A percentile compares a stretch with the other conserved stretches of the same genome.
phyloP scores from a whole-genome alignment of 306 rosid species.

The Urtica urens region DNA sequence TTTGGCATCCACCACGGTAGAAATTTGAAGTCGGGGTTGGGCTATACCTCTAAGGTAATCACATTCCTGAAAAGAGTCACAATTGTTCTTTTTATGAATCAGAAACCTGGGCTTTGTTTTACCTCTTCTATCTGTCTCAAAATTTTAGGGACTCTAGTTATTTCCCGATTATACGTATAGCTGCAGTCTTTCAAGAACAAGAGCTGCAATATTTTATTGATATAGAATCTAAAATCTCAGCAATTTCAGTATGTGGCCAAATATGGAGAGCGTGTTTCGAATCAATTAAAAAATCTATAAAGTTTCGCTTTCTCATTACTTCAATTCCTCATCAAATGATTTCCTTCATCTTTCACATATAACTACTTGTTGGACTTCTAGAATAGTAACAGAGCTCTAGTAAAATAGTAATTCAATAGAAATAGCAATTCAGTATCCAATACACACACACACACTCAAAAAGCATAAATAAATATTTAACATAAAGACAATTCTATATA shows the following conservation, averaged over 20 bases:
- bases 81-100: no score
- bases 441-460: constrained; percentile 3
- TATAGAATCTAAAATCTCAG: no score
- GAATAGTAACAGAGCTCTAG: neutral
- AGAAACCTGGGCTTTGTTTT: constrained; percentile 13
- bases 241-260: neutral
- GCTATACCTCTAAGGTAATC: constrained; percentile 77
- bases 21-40: constrained; percentile 68
- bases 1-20: constrained; percentile 85
- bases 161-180: no score
- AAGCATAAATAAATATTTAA: constrained; percentile 4
- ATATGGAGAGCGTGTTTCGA: neutral
- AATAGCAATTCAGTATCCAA: neutral
- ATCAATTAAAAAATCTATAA: no score
- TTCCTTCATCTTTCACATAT: neutral
- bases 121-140: constrained; percentile 9
- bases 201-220: no score
- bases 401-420: neutral
- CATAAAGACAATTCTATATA: constrained; percentile 1
- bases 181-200: no score
- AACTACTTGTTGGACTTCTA: neutral
- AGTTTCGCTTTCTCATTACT: no score
- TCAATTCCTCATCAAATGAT: neutral
- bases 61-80: constrained; percentile 67
- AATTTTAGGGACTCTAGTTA: no score